Evolutionary conservation across 352 stramenopile species (phyloP), one percentile per base, ranked within the genome.

Genomic region (Pythium graminicola): DNA sequence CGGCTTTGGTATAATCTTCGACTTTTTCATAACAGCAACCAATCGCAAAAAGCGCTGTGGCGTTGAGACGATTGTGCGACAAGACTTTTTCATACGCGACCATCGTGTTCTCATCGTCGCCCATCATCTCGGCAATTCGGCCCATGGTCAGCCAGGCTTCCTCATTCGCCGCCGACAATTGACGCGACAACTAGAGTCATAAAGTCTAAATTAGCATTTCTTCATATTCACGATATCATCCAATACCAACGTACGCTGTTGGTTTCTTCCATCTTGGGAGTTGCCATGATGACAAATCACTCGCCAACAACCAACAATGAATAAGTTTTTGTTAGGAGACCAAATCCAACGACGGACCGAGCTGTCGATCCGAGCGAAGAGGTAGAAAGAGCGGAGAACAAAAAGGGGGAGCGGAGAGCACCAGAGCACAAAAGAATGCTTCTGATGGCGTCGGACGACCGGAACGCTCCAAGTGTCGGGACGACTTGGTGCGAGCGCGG

Each of bases 61-160:
- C 71, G 62, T 93, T 93, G 55, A 93, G 54, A 10, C 81, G 83
- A 62, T 93, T 93, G 76, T 93, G 83, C 33, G 78, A 89, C 40
- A 93, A 65, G 45, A 89, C 83, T 62, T 93, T 93, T 48, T 93
- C 83, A 57, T 92, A 93, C 22, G 83, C 81, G 39, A 90, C 50
- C 73, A 93, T 86, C 27, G 81, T 92, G 70, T 93, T 92, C 50
- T 91, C 79, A 44, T 93, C 83, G 64, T 93, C 81, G 54, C 81
- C 83, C 83, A 93, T 93, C 76, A 93, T 88, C 49, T 93, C 83
- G n/a, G 83, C 79, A 52, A 93, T 92, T 54, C 82, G 80, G 29
- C 80, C 82, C 8, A 93, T 66, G 20, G 75, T 82, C 23, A 90
- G 65, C 82, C 82, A 93, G 19, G 81, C 82, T 48, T 93, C 82